phyloP scores from a whole-genome alignment of 345 rosid genomes.

The Eucalyptus pauciflora region DNA sequence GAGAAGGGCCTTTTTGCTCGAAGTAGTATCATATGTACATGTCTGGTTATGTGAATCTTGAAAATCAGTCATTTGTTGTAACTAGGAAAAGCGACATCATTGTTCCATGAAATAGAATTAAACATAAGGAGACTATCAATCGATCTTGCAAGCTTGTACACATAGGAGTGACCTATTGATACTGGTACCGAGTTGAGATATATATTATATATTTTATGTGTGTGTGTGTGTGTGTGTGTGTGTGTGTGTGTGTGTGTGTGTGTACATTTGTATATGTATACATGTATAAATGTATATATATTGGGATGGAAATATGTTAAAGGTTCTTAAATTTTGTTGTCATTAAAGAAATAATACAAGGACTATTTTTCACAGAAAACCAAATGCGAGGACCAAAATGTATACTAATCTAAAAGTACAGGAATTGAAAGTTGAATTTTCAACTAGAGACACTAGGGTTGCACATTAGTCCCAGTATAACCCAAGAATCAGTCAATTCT shows the following conservation, averaged over 20 bases:
- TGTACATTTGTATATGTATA: too few relatives aligned
- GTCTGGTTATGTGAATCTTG: not conserved
- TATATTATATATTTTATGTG: too few relatives aligned
- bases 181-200: not conserved
- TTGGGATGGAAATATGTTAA: not conserved
- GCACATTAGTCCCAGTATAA: not conserved
- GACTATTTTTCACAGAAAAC: not conserved
- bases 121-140: not conserved
- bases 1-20: not conserved
- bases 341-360: not conserved
- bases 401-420: too few relatives aligned
- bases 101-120: not conserved
- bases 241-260: too few relatives aligned
- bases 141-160: not conserved
- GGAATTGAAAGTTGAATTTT: not conserved
- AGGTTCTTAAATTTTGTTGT: too few relatives aligned
- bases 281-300: too few relatives aligned
- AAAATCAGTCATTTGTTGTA: too few relatives aligned
- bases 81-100: not conserved
- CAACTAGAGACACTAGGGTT: not conserved
- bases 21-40: not conserved
- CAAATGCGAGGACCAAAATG: not conserved
- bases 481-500: rapidly evolving
- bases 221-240: too few relatives aligned
- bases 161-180: not conserved